Evolutionary conservation across 192 early-diverging fungal species (phyloP).

Genomic region (Backusella luteola): DNA sequence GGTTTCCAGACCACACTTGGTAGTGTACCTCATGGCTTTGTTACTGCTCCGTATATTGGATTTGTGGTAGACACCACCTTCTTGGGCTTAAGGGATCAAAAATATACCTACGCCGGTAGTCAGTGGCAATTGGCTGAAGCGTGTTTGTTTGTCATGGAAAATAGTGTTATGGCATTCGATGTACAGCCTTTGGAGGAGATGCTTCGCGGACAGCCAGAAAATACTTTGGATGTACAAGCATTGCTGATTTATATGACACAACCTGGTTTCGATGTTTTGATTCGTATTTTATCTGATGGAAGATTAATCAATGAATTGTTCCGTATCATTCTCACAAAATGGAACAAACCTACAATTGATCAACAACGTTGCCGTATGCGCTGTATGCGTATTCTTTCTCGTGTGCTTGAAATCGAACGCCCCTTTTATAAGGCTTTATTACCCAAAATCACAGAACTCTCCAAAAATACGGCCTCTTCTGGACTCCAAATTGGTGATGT

Average conservation of each 20-base stretch:
- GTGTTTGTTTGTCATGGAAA: conserved; percentile 80
- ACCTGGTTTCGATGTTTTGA: conserved; percentile 84
- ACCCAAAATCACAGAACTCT: conserved; percentile 53
- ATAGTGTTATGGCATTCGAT: conserved; percentile 77
- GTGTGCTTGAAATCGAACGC: conserved; percentile 70
- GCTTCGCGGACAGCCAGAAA: not conserved
- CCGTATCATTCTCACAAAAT: conserved; percentile 57
- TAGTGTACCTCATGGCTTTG: conserved; percentile 53
- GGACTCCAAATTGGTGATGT: conserved; percentile 33
- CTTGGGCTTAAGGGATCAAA: conserved; percentile 67
- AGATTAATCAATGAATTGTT: conserved; percentile 71
- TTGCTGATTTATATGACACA: conserved; percentile 42
- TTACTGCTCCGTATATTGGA: conserved; percentile 73
- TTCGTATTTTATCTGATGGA: conserved; percentile 73
- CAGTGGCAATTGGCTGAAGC: conserved; percentile 72
- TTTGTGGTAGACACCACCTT: conserved; percentile 87
- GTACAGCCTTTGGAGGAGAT: conserved; percentile 44
- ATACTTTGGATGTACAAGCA: not conserved
- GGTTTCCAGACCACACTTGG: conserved; percentile 39
- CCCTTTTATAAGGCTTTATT: conserved; percentile 65
- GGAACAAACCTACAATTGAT: conserved; percentile 42
- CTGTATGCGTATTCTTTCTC: conserved; percentile 61
- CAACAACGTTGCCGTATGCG: conserved; percentile 38
- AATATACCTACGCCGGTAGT: conserved; percentile 67
- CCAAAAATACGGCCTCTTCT: conserved; percentile 20